Evolutionary conservation across 148 eudicot species (phyloP).

Genomic region (Fagopyrum tataricum): DNA sequence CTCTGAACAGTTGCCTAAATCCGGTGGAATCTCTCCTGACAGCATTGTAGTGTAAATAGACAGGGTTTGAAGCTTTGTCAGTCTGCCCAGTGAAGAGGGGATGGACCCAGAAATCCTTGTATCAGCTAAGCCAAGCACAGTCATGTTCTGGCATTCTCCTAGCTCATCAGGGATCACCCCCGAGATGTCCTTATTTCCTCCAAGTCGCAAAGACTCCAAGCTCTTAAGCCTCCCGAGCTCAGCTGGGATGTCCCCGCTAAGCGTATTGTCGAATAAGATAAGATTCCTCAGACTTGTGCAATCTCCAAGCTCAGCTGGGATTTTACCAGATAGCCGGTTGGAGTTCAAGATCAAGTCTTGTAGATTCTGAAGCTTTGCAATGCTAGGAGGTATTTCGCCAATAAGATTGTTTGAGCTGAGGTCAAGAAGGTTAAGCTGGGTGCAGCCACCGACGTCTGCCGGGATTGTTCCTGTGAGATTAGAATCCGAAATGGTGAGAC

Average conservation of each 20-base stretch:
- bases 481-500: conserved; percentile 39
- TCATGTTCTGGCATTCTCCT: conserved; percentile 52
- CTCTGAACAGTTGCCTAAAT: conserved; percentile 73
- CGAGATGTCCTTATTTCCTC: conserved; percentile 62
- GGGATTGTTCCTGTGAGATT: conserved; percentile 81
- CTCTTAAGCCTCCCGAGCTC: conserved; percentile 44
- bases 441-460: conserved; percentile 39
- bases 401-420: conserved; percentile 54
- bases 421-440: conserved; percentile 35
- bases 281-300: conserved; percentile 47
- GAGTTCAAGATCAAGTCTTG: conserved; percentile 55
- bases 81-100: conserved; percentile 53
- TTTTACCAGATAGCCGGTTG: conserved; percentile 62
- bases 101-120: conserved; percentile 63
- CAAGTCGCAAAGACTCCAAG: conserved; percentile 50
- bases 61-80: conserved; percentile 50
- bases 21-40: conserved; percentile 72
- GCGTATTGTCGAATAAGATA: conserved; percentile 48
- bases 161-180: conserved; percentile 63
- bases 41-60: conserved; percentile 77
- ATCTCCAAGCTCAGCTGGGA: conserved; percentile 56
- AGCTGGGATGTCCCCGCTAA: conserved; percentile 49
- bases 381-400: conserved; percentile 44
- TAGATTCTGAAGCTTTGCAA: conserved; percentile 51
- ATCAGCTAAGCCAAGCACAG: conserved; percentile 69